Conservation (phyloP, 257 asterid species). For the Nyctanthes arbortristis region DNA sequence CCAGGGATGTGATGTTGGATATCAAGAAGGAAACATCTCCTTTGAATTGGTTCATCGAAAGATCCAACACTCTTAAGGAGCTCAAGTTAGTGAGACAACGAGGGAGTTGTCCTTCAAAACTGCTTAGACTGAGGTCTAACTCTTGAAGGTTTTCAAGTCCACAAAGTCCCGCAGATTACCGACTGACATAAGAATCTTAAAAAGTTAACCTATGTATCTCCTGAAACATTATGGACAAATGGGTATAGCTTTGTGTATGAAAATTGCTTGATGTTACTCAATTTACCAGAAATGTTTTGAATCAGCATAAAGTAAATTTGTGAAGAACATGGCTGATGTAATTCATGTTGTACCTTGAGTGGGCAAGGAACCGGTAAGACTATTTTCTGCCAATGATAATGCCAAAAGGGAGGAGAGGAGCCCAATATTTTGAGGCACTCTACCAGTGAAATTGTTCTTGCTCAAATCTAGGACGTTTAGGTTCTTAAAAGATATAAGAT, state of each 20-base stretch:
- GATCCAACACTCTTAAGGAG: too few relatives aligned
- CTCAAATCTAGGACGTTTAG: not conserved
- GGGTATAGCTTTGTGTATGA: too few relatives aligned
- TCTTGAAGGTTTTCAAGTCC: conserved; percentile 13
- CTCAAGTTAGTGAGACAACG: conserved; percentile 18
- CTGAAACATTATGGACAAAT: too few relatives aligned
- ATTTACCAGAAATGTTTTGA: too few relatives aligned
- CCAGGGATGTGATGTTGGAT: not conserved
- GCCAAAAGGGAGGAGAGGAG: not conserved
- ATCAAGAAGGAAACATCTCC: conserved; percentile 15
- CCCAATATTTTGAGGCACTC: not conserved
- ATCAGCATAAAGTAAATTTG: too few relatives aligned
- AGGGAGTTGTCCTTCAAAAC: not conserved
- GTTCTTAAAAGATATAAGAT: not conserved
- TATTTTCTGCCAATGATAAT: not conserved
- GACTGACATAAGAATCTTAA: not conserved
- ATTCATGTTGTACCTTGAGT: not conserved
- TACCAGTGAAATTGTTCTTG: not conserved
- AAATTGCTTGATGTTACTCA: too few relatives aligned
- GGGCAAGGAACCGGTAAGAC: not conserved
- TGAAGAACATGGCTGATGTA: too few relatives aligned
- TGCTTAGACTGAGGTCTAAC: not conserved
- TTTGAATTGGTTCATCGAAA: not conserved
- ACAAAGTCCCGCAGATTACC: conserved; percentile 10
- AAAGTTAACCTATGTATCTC: not conserved